Base-by-base conservation (phyloP, 805 yeast genomes). In the Starmera caribaea region DNA sequence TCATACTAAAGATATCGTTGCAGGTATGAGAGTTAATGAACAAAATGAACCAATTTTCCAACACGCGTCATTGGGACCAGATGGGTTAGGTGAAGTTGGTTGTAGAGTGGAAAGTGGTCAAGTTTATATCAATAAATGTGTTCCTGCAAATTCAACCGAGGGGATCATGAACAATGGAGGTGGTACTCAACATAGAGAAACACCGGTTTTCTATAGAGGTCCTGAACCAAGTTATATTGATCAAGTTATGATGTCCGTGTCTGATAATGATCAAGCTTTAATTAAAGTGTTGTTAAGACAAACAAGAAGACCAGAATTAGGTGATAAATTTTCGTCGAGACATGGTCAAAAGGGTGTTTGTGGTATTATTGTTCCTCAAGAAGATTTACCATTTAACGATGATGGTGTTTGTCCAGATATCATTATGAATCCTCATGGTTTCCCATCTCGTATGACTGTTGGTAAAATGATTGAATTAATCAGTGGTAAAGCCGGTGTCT, bases 301-400 rank as follows among this genome's bases (percentile, higher is more conserved):
- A 58, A 88, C 97, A 5, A 79, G 98, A 68, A 77, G 97, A 59
- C 98, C 98, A 0, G 98, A 92, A 64, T 67, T 92, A 38, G 98
- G 98, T 48, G 98, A 92, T 57, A 92, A 92, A 62, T 92, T 92
- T 56, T 88, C 97, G 2, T 87, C 96, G 1, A 78, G 98, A 63
- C 97, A 90, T 65, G 98, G 98, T 32, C 98, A 90, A 61, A 90
- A 90, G 69, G 98, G 98, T 76, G 97, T 92, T 27, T 90, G 97
- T 69, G 97, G 98, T 65, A 87, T 92, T 50, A 92, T 90, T 59
- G 97, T 90, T 5, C 88, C 87, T 50, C 97, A 90, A 58, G 97
- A 90, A 51, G 98, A 90, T 55, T 71, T 90, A 72, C 98, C 98
- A 12, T 90, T 90, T 63, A 86, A 80, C 57, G 97, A 92, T 51